Base-by-base conservation (phyloP, 208 protist genomes). In the Trichomonas tenax region DNA sequence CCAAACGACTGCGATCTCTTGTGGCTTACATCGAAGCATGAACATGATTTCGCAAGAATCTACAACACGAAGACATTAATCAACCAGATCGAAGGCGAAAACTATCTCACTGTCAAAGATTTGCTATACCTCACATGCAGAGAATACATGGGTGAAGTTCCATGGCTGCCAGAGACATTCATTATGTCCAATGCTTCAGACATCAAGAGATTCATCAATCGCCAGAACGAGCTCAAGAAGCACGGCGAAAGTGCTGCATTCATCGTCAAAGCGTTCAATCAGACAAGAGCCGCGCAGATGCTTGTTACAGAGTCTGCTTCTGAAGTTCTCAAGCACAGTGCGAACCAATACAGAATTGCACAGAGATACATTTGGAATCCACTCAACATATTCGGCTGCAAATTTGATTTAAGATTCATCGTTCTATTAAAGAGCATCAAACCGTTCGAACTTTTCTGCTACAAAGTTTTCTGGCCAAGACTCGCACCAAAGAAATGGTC, bases 381-480 rank as follows among this genome's bases (percentile, higher is more conserved):
- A 26, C 44, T 93, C 34, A 34, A 48, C 14, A 51, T 93, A 26
- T 93, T 38, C 44, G 86, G 86, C 10, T 26, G 41, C 45, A 93
- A 93, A 38, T 93, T 93, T 38, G 86, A 93, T 26, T 38, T 93
- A 34, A 93, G 86, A 38, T 93, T 48, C 31, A 93, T 93, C 31
- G 86, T 93, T 48, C 21, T 93, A n/a, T 15, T 93, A 0, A 93
- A 93, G 31, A 58, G 44, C 21, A 44, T 93, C 0, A 93, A 93
- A 51, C 86, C 86, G 0, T 48, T 93, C 40, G 86, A 93, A 93
- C 31, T 93, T 15, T 93, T 44, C 44, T 34, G 15, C 14, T 93
- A 93, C 45, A 93, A 93, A 93, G 86, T 93, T 6, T 93, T 93
- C 86, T 93, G 86, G 86, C 86, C 86, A 0, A 48, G 86, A 51